Base-by-base conservation (phyloP, 495 filamentous ascomycete genomes). In the Annulohypoxylon bovei region DNA sequence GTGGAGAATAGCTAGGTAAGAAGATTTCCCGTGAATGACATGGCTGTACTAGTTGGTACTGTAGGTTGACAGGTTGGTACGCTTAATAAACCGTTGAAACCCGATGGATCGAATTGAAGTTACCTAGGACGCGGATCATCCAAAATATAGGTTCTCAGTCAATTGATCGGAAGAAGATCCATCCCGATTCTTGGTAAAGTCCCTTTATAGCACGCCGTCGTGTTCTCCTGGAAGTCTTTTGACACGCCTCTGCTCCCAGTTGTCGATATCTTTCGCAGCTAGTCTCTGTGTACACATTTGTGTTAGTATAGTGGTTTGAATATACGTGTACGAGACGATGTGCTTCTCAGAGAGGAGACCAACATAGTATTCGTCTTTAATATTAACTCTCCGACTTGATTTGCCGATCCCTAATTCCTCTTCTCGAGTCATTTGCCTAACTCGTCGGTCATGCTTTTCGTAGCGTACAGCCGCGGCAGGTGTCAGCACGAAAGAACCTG, bases 211-310 rank as follows among this genome's bases (percentile, higher is more conserved):
- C 40, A 91, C 85, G 14, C 96, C 96, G 80, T 99, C 94, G 32
- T 84, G 88, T 80, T 99, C 96, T 12, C 96, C 96, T 27, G 89
- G 84, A 60, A 98, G 86, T 72, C 96, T 84, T 81, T 94, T 87
- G 12, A 98, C 93, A 52, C 96, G 87, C 78, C 92, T 95, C 76
- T 97, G 94, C 77, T 99, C 96, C 96, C 96, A 99, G 72, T 92
- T 86, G 73, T 98, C 95, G 54, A 97, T 75, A 78, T 98, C 94
- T 80, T 98, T 96, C 28, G 90, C 91, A 67, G 94, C 91, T 14
- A 98, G 83, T 80, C 91, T 90, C 94, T 97, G 77, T 67, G 35
- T 37, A 63, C 14, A 50, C 16, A 28, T 18, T 20, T 27, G 50
- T 2, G 30, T 61, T 42, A 67, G 67, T 14, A 71, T 30, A 57